These are phyloP conservation scores for Metschnikowia cubensis DNA, from an alignment of 805 yeast genomes.

Conservation along the genomic window DNA sequence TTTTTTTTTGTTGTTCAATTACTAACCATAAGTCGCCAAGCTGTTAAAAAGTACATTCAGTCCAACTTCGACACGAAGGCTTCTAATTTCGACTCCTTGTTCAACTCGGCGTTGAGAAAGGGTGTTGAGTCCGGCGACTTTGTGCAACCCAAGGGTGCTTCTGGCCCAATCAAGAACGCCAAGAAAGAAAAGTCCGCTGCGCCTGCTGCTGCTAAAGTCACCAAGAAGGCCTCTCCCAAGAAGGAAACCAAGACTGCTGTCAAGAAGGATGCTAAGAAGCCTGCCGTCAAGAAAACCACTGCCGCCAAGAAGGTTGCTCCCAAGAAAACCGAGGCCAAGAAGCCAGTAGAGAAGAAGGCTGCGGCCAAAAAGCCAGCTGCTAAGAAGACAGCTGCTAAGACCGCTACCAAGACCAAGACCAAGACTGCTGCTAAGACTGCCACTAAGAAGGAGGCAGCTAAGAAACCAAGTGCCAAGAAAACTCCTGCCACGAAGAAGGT, in stretches of 20 bases:
- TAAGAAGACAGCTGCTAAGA: conserved; percentile 60
- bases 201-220: conserved; percentile 6
- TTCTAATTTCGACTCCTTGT: conserved; percentile 66
- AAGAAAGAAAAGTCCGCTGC: conserved; percentile 33
- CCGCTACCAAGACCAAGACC: not conserved
- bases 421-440: not conserved
- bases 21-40: conserved; percentile 63
- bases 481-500: not conserved
- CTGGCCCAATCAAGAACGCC: conserved; percentile 75
- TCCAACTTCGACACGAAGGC: conserved; percentile 56
- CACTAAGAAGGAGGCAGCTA: not conserved
- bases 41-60: conserved; percentile 77
- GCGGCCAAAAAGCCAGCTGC: not conserved
- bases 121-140: conserved; percentile 78
- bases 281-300: not conserved
- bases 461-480: not conserved
- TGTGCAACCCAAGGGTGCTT: conserved; percentile 83
- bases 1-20: not conserved
- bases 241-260: not conserved
- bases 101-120: conserved; percentile 73
- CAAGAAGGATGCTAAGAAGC: conserved; percentile 34
- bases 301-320: conserved; percentile 59
- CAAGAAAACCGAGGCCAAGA: conserved; percentile 12
- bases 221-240: conserved; percentile 5
- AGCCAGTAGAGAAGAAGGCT: not conserved